Base-by-base conservation (phyloP, 2,329 filamentous ascomycete species). In the Phaeomoniella chlamydospora region DNA sequence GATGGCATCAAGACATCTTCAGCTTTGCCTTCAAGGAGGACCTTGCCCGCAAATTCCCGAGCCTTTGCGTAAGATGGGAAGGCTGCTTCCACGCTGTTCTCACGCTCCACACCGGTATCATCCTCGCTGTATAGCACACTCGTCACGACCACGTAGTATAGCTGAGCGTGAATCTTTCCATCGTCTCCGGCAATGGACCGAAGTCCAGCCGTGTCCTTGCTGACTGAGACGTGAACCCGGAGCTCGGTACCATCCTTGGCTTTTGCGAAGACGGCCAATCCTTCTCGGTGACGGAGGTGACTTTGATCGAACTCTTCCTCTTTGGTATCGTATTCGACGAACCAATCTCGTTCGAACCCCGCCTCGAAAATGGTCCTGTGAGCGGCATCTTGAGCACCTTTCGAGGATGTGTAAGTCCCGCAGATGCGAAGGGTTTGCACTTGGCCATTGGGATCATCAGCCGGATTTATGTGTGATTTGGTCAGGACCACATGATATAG, bases 121-220 rank as follows among this genome's bases (percentile, higher is more conserved):
- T 44, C 44, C 31, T 44, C 43, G 10, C 32, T 36, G 33, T 49
- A 50, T 19, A 47, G 33, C 0, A 48, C 46, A 15, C 39, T 47
- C 1, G 49, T 47, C 35, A 48, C 42, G 2, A 52, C 38, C 13
- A 52, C 50, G 35, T 51, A 46, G 36, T 47, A 53, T n/a, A 53
- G 39, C 6, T 45, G 44, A 2, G 37, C 31, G 10, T 43, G 34
- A 16, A 52, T 37, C n/a, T 47, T 46, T 22, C 47, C 43, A 14
- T 52, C 46, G 15, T 46, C 43, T 10, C 40, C 34, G 6, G 41
- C 36, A n/a, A 26, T 26, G 22, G 22, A n/a, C 6, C 22, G 22
- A n/a, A 26, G 22, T 6, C n/a, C n/a, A n/a, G n/a, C 6, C 22
- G 22, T 26, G 12, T 31, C 38, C 16, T 16, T 26, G 18, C 46